phyloP scores from a whole-genome alignment of 192 early-diverging fungal species.

The Phlyctochytrium bullatum region DNA sequence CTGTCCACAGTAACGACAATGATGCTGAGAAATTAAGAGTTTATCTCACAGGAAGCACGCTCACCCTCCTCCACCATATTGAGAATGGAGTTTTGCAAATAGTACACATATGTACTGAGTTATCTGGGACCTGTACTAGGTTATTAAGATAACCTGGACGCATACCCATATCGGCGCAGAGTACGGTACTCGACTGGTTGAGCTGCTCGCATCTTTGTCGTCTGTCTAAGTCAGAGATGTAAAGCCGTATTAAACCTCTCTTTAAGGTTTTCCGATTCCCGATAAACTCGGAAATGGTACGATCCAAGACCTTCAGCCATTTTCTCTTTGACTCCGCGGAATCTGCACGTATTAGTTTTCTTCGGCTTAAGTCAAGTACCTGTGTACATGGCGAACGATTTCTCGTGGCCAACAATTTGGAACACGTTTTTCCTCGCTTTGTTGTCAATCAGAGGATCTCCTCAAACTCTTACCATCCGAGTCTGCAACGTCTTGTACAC shows the following conservation, averaged over 20 bases:
- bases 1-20: constrained; percentile 77
- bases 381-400: constrained; percentile 80
- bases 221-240: constrained; percentile 1
- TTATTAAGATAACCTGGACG: constrained; percentile 49
- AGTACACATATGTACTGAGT: constrained; percentile 61
- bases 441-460: constrained; percentile 11
- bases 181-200: no score
- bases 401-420: constrained; percentile 75
- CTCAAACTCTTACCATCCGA: constrained; percentile 6
- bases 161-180: no score
- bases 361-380: no score
- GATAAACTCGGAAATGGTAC: constrained; percentile 49
- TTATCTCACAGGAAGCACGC: no score
- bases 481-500: constrained; percentile 33
- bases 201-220: no score
- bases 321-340: constrained; percentile 48
- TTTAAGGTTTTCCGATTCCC: constrained; percentile 40
- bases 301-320: constrained; percentile 65
- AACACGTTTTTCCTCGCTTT: constrained; percentile 63
- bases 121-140: constrained; percentile 74
- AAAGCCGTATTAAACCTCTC: constrained; percentile 26
- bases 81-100: constrained; percentile 71
- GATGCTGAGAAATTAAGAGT: no score
- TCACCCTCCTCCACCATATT: constrained; percentile 62
- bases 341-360: no score